Percentiles rank a stretch among this genome's conserved stretches.
Evolutionary conservation across 495 filamentous ascomycete genomes (phyloP).

Genomic region (Parathielavia hyrcaniae): DNA sequence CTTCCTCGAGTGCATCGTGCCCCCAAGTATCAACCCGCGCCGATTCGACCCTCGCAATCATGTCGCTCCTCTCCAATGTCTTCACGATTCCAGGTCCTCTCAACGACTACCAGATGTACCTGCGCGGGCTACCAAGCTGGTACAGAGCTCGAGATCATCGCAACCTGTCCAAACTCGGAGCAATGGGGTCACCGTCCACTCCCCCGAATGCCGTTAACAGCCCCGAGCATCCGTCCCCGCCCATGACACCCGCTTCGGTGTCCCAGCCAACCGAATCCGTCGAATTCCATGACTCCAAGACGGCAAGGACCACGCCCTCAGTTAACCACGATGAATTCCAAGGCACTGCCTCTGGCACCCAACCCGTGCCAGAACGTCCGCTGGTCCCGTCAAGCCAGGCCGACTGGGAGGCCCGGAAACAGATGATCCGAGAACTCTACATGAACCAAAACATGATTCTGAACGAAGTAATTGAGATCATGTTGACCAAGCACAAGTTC

Average conservation of each 20-base stretch:
- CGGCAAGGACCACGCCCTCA: background rate
- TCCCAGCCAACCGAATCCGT: background rate
- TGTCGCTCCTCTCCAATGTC: background rate
- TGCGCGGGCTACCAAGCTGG: background rate
- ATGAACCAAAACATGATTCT: slow-evolving; percentile 34
- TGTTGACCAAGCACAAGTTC: slow-evolving; percentile 30
- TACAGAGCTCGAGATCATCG: background rate
- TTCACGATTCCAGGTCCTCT: background rate
- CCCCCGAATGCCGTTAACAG: background rate
- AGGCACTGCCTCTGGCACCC: too few species aligned
- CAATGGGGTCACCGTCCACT: background rate
- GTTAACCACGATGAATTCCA: background rate
- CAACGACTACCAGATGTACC: background rate
- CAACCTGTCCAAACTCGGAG: background rate
- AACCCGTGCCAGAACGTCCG: slow-evolving; percentile 13
- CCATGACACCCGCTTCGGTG: background rate
- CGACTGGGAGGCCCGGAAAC: slow-evolving; percentile 33
- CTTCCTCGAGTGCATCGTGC: too few species aligned
- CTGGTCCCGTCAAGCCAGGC: slow-evolving; percentile 30
- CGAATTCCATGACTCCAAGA: background rate
- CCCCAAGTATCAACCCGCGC: too few species aligned
- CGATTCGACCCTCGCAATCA: background rate
- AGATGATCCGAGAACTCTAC: slow-evolving; percentile 29
- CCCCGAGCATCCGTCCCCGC: background rate
- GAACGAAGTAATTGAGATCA: slow-evolving; percentile 34